phyloP scores from a whole-genome alignment of 2,329 filamentous ascomycete species.

The Dothidotthia symphoricarpi region DNA sequence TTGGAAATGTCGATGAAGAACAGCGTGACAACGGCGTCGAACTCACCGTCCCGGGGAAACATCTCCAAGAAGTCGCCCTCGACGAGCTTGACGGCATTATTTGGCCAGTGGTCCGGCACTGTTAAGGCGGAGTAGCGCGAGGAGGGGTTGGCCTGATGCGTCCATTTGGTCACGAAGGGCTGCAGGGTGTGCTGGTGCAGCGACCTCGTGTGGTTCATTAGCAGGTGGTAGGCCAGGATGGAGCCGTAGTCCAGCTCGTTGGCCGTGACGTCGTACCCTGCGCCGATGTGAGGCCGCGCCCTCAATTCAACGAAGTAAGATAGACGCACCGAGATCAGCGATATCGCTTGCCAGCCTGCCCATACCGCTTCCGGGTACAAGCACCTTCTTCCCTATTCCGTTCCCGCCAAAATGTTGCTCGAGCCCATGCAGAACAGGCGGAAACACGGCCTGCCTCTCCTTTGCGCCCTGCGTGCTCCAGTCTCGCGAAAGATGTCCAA shows the following conservation, averaged over 20 bases:
- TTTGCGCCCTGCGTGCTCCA: conserved; percentile 7
- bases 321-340: conserved; percentile 6
- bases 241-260: conserved; percentile 8
- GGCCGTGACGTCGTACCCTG: conserved; percentile 6
- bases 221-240: conserved; percentile 8
- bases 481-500: conserved; percentile 8
- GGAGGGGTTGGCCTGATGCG: conserved; percentile 4
- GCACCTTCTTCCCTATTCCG: conserved; percentile 5
- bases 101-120: conserved; percentile 7
- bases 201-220: conserved; percentile 7
- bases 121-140: conserved; percentile 6
- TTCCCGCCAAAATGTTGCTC: conserved; percentile 5
- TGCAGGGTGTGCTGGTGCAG: conserved; percentile 6
- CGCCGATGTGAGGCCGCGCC: conserved; percentile 2
- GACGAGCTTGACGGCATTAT: conserved; percentile 7
- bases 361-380: conserved; percentile 9
- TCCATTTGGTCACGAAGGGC: conserved; percentile 8
- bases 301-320: conserved; percentile 1
- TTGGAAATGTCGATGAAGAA: conserved; percentile 8
- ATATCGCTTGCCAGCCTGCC: conserved; percentile 10
- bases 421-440: conserved; percentile 6
- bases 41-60: conserved; percentile 5
- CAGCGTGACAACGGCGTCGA: conserved; percentile 5
- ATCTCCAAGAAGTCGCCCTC: conserved; percentile 7
- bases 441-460: conserved; percentile 8